Percentiles rank a stretch among this genome's conserved stretches.
These are phyloP conservation scores for Podosphaera aphanis DNA, from an alignment of 2,329 filamentous ascomycete genomes.

Conservation along the genomic window DNA sequence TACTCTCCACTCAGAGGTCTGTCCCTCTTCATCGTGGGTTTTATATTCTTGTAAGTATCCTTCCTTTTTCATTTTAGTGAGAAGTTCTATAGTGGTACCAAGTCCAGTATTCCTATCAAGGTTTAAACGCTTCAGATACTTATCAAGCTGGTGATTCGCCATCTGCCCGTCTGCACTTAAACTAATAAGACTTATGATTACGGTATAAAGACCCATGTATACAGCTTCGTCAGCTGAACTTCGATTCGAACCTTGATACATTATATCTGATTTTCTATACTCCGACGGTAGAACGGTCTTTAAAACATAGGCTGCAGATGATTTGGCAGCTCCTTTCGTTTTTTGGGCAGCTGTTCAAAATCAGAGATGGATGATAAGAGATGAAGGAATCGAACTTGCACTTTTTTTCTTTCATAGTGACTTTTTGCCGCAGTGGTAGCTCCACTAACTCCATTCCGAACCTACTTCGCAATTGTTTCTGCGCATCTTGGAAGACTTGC, in stretches of 20 bases:
- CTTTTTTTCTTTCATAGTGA: conserved; percentile 57
- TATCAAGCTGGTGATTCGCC: conserved; percentile 53
- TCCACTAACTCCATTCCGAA: conserved; percentile 92
- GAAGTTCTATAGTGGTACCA: conserved; percentile 50
- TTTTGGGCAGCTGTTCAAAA: conserved; percentile 15
- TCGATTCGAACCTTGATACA: conserved; percentile 43
- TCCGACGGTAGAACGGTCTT: conserved; percentile 43
- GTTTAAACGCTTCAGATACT: conserved; percentile 52
- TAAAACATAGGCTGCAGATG: conserved; percentile 54
- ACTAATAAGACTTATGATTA: conserved; percentile 54
- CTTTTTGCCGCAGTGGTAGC: conserved; percentile 58
- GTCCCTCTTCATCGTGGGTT: conserved; percentile 44
- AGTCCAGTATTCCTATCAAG: conserved; percentile 48
- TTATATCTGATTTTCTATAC: conserved; percentile 43
- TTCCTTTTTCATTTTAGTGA: conserved; percentile 56
- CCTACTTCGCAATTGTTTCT: conserved; percentile 40
- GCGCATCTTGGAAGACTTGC: conserved; percentile 51
- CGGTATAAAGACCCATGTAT: conserved; percentile 61
- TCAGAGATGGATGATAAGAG: conserved; percentile 18
- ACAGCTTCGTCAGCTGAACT: conserved; percentile 46
- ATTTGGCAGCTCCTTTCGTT: conserved; percentile 24
- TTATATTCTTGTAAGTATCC: conserved; percentile 61
- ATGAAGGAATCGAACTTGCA: conserved; percentile 23
- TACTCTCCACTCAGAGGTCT: conserved; percentile 58
- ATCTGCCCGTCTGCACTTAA: conserved; percentile 46